Evolutionary conservation across 192 early-diverging fungal species (phyloP).

Genomic region (Oehlia diaphana): DNA sequence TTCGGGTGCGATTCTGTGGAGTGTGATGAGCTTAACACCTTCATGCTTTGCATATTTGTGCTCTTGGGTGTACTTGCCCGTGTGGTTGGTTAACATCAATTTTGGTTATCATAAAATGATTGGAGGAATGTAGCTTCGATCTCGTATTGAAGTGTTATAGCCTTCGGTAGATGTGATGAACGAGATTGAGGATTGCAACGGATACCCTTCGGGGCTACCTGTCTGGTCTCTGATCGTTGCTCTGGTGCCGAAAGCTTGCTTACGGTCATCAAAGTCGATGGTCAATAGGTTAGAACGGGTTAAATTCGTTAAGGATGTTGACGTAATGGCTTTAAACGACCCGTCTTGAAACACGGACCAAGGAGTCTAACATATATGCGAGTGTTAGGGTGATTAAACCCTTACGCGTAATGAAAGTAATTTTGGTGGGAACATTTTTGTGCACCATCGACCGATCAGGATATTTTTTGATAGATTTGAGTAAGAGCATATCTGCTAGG

Average conservation of each 20-base stretch:
- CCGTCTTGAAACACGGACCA: constrained; percentile 84
- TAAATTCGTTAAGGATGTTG: constrained; percentile 55
- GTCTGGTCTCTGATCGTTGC: background rate
- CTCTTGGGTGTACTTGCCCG: no score
- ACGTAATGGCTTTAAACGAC: constrained; percentile 67
- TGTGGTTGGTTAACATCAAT: no score
- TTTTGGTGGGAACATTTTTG: constrained; percentile 33
- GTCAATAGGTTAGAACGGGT: constrained; percentile 22
- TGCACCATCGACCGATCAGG: constrained; percentile 57
- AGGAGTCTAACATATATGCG: constrained; percentile 81
- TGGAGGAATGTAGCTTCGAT: no score
- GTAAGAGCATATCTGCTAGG: constrained; percentile 72
- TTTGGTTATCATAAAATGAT: no score
- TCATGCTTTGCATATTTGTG: no score
- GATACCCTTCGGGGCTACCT: constrained; percentile 39
- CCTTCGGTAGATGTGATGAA: no score
- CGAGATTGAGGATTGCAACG: constrained; percentile 10
- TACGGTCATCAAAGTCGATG: constrained; percentile 16
- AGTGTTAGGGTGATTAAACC: constrained; percentile 67
- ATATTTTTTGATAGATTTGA: constrained; percentile 52
- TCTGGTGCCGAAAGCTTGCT: background rate
- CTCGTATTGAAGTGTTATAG: no score
- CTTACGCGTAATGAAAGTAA: constrained; percentile 62
- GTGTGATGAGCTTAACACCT: no score
- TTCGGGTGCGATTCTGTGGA: constrained; percentile 22